Conservation (phyloP, 2,329 filamentous ascomycete species). For the Aspergillus luchuensis region DNA sequence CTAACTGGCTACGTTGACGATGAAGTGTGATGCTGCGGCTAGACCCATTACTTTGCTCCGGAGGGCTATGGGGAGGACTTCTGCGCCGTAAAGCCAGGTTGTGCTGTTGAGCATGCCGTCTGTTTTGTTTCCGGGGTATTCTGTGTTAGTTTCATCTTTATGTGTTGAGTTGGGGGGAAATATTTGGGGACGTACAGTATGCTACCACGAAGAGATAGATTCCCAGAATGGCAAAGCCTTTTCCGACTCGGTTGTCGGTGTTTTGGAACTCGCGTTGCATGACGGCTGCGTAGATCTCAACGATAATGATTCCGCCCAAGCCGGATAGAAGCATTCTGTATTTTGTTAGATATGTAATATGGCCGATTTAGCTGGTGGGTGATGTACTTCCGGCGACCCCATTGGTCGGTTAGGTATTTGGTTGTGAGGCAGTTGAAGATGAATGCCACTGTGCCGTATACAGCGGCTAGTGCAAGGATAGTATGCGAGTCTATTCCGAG, state of each 20-base stretch:
- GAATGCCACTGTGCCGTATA: conserved; percentile 59
- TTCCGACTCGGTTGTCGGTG: conserved; percentile 57
- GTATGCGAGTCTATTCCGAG: conserved; percentile 54
- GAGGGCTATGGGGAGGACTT: conserved; percentile 56
- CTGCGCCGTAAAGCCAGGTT: conserved; percentile 59
- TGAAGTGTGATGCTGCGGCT: conserved; percentile 56
- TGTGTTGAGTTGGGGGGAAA: conserved; percentile 12
- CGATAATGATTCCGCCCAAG: conserved; percentile 54
- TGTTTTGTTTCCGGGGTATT: conserved; percentile 17
- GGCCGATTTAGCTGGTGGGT: background rate
- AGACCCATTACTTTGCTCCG: conserved; percentile 60
- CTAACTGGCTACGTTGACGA: conserved; percentile 56
- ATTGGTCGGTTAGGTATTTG: conserved; percentile 57
- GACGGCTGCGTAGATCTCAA: conserved; percentile 61
- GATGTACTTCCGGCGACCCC: conserved; percentile 57
- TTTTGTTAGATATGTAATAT: background rate
- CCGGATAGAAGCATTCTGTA: conserved; percentile 58
- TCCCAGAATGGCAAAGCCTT: conserved; percentile 61
- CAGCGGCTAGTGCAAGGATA: conserved; percentile 57
- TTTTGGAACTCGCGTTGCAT: conserved; percentile 62
- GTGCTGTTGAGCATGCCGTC: conserved; percentile 57
- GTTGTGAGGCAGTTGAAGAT: conserved; percentile 55
- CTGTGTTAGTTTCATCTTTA: background rate
- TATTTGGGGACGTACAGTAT: conserved; percentile 49
- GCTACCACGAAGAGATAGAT: conserved; percentile 61